Percentiles rank a stretch among this genome's conserved stretches.
Conservation (phyloP, 2,329 filamentous ascomycete genomes). For the Trichoderma polysporum region DNA sequence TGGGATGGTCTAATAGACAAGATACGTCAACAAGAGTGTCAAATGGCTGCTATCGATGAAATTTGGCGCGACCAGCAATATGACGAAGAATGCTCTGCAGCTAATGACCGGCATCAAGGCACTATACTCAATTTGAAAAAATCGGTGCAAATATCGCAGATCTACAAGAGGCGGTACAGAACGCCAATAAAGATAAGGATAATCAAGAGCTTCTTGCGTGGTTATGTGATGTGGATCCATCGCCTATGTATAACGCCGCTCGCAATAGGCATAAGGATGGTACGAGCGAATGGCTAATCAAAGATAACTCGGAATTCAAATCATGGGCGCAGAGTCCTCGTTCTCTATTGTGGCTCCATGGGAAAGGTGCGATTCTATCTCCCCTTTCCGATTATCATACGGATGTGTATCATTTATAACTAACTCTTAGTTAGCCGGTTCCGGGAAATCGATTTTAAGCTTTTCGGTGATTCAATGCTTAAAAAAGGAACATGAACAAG, state of each 20-base stretch:
- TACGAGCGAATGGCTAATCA: background rate
- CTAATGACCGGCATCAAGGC: background rate
- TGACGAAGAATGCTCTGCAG: background rate
- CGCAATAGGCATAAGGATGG: background rate
- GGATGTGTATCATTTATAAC: background rate
- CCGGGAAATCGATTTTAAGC: constrained; percentile 11
- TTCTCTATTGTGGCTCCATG: constrained; percentile 20
- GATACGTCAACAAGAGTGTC: background rate
- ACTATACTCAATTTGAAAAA: background rate
- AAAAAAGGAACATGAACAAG: background rate
- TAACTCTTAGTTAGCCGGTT: background rate
- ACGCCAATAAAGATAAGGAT: background rate
- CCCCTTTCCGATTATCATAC: background rate
- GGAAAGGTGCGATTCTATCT: constrained; percentile 6
- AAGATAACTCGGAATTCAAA: background rate
- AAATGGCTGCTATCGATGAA: background rate
- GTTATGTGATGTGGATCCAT: background rate
- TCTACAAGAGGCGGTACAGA: background rate
- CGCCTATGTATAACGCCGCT: background rate
- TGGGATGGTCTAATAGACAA: background rate
- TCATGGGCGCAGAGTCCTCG: background rate
- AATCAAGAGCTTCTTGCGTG: background rate
- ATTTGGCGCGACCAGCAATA: background rate
- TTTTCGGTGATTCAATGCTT: constrained; percentile 1
- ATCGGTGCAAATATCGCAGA: background rate